Evolutionary conservation across 108 stramenopile genomes (phyloP).

Genomic region (Fragilaria radians): DNA sequence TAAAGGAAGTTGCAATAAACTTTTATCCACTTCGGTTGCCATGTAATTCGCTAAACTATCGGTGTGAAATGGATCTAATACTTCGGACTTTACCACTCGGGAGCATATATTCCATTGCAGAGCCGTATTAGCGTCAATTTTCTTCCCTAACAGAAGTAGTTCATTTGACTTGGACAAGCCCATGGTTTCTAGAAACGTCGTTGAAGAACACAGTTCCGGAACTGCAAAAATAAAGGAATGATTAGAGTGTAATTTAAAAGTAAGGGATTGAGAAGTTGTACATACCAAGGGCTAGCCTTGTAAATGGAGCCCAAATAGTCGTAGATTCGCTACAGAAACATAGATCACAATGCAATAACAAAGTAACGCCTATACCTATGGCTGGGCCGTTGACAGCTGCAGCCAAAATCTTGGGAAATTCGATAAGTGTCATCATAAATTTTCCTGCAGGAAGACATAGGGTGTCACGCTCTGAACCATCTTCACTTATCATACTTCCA

Average conservation of each 20-base stretch:
- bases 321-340: constrained; percentile 29
- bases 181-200: constrained; percentile 31
- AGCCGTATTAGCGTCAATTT: constrained; percentile 33
- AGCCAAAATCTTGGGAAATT: constrained; percentile 43
- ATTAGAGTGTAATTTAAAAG: neutral
- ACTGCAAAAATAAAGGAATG: constrained; percentile 5
- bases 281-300: constrained; percentile 31
- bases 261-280: no score
- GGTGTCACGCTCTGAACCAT: constrained; percentile 8
- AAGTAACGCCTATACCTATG: constrained; percentile 48
- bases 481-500: neutral
- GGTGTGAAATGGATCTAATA: constrained; percentile 17
- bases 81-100: constrained; percentile 13
- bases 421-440: constrained; percentile 37
- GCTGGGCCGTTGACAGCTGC: constrained; percentile 65
- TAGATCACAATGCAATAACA: constrained; percentile 42
- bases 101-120: constrained; percentile 32
- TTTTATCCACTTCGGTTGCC: constrained; percentile 17
- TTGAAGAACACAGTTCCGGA: constrained; percentile 45
- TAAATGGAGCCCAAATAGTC: constrained; percentile 60
- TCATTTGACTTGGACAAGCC: constrained; percentile 41
- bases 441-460: constrained; percentile 20
- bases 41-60: constrained; percentile 22
- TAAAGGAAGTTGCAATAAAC: constrained; percentile 17
- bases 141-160: constrained; percentile 36